Percentiles rank a stretch among this genome's conserved stretches.
phyloP scores from a whole-genome alignment of 2,329 filamentous ascomycete species.

The Ustilaginoidea virens region DNA sequence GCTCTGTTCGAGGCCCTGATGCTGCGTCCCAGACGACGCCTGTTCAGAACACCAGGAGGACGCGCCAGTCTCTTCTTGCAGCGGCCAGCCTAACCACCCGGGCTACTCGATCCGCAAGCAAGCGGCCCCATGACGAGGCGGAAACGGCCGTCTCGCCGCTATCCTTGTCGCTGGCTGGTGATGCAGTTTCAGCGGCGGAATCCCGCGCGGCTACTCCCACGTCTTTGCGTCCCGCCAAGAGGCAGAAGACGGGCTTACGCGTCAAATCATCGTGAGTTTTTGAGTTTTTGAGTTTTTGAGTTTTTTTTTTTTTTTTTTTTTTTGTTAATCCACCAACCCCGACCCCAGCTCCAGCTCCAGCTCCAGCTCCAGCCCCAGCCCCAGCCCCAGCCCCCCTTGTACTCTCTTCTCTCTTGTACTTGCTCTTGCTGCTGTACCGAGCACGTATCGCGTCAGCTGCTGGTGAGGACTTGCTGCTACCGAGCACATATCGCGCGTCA shows the following conservation, averaged over 20 bases:
- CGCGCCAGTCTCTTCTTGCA: constrained; percentile 19
- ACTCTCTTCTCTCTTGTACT: too few species aligned
- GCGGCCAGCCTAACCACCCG: constrained; percentile 20
- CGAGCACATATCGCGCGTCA: too few species aligned
- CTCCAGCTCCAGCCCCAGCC: too few species aligned
- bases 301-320: too few species aligned
- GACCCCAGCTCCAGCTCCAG: too few species aligned
- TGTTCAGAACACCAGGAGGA: constrained; percentile 16
- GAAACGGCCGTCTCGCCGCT: constrained; percentile 39
- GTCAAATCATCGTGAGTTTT: constrained; percentile 54
- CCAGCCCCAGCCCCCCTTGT: too few species aligned
- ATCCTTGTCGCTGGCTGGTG: constrained; percentile 30
- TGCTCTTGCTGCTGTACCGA: too few species aligned
- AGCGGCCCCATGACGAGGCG: constrained; percentile 38
- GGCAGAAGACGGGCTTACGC: constrained; percentile 43
- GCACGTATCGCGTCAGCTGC: too few species aligned
- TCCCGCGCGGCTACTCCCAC: constrained; percentile 47
- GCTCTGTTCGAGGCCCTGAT: constrained; percentile 19
- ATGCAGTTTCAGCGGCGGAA: constrained; percentile 28
- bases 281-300: too few species aligned
- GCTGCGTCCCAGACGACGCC: constrained; percentile 16
- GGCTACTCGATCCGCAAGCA: constrained; percentile 33
- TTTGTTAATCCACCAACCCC: too few species aligned
- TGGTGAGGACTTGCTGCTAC: too few species aligned
- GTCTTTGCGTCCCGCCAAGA: constrained; percentile 40